A percentile compares a stretch with the other conserved stretches of the same genome.
These are phyloP conservation scores for Neopestalotiopsis clavispora DNA, from an alignment of 2,329 filamentous ascomycete genomes.

Conservation along the genomic window DNA sequence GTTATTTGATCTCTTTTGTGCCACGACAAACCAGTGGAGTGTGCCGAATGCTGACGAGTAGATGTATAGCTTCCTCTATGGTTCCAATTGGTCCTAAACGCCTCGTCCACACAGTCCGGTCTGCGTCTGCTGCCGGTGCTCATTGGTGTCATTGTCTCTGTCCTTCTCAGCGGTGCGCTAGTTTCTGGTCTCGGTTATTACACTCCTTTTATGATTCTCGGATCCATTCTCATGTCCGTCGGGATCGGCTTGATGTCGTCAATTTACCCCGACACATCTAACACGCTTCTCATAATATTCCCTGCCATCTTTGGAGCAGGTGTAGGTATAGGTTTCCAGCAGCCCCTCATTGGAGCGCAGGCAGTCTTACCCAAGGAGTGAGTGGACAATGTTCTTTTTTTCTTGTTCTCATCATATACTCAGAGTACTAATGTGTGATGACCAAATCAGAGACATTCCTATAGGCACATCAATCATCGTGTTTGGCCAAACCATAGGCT, in stretches of 20 bases:
- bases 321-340: conserved; percentile 42
- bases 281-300: conserved; percentile 40
- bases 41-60: background rate
- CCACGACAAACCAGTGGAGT: background rate
- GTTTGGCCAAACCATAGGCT: conserved; percentile 12
- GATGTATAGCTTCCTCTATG: conserved; percentile 47
- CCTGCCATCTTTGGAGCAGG: conserved; percentile 48
- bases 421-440: background rate
- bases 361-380: conserved; percentile 8
- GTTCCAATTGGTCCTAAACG: conserved; percentile 59
- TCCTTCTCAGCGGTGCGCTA: conserved; percentile 45
- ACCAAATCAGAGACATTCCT: conserved; percentile 4
- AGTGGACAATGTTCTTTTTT: background rate
- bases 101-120: conserved; percentile 57
- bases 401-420: background rate
- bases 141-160: conserved; percentile 54
- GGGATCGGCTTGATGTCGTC: conserved; percentile 48
- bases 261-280: conserved; percentile 37
- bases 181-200: conserved; percentile 44
- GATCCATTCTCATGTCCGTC: conserved; percentile 38
- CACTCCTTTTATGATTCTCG: conserved; percentile 44
- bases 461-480: conserved; percentile 5
- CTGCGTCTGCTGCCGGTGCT: conserved; percentile 60
- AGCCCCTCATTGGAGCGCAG: background rate
- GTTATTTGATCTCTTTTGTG: background rate